A percentile compares a stretch with the other conserved stretches of the same genome.
Conservation (phyloP, 345 rosid genomes). For the Eutrema heterophyllum region DNA sequence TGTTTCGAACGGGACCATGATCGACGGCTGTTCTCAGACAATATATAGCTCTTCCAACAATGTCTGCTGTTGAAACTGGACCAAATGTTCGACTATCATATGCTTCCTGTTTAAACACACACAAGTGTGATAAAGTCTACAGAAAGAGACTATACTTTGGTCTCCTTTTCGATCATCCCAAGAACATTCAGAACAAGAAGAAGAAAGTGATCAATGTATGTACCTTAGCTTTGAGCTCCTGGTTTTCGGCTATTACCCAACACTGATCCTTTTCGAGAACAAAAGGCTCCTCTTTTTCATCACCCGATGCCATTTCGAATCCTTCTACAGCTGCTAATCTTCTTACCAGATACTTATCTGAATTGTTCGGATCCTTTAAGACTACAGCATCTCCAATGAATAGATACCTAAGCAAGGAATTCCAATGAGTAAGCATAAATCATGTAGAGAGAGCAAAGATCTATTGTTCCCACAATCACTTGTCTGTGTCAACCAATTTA, state of each 20-base stretch:
- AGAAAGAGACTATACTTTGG: neutral
- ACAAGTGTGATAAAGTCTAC: neutral
- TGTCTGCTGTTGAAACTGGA: constrained; percentile 66
- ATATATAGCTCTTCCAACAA: constrained; percentile 82
- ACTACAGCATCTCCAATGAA: constrained; percentile 93
- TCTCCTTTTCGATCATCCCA: neutral
- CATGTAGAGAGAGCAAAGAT: neutral
- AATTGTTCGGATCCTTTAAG: constrained; percentile 68
- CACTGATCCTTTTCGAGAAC: constrained; percentile 73
- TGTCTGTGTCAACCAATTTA: neutral
- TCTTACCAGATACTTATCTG: constrained; percentile 59
- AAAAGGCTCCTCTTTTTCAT: constrained; percentile 81
- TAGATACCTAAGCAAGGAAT: constrained; percentile 41
- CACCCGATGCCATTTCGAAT: constrained; percentile 74
- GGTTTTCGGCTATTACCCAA: constrained; percentile 89
- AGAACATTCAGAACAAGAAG: neutral
- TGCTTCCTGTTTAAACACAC: constrained; percentile 59
- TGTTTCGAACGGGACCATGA: constrained; percentile 90
- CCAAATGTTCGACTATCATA: constrained; percentile 86
- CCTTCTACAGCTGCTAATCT: constrained; percentile 88
- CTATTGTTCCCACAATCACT: neutral
- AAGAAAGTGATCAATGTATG: neutral
- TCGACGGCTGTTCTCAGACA: constrained; percentile 79
- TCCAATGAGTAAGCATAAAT: neutral
- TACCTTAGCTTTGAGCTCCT: constrained; percentile 79